These are phyloP conservation scores for Didymella pomorum DNA, from an alignment of 2,329 filamentous ascomycete species.

Conservation along the genomic window DNA sequence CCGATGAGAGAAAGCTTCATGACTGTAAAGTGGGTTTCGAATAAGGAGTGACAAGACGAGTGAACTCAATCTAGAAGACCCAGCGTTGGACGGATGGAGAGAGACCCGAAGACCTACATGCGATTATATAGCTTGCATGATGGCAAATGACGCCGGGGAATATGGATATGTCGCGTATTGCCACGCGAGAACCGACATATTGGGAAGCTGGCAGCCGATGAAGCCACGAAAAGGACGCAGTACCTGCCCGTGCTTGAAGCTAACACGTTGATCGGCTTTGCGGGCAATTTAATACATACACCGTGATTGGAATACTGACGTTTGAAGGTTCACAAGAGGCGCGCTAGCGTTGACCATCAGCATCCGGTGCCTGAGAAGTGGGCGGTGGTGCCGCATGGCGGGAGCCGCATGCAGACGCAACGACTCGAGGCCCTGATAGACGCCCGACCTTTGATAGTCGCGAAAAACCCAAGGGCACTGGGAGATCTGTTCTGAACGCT, in stretches of 20 bases:
- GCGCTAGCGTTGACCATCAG: neutral
- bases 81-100: neutral
- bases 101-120: neutral
- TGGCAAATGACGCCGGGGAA: neutral
- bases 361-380: neutral
- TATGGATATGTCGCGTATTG: neutral
- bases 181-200: neutral
- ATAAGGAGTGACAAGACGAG: neutral
- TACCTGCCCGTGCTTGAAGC: neutral
- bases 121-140: neutral
- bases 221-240: neutral
- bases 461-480: neutral
- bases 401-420: neutral
- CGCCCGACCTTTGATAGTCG: neutral
- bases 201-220: neutral
- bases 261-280: neutral
- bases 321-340: neutral
- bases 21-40: neutral
- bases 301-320: neutral
- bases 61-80: neutral
- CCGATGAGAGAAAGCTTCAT: slow-evolving; percentile 24
- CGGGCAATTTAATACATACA: neutral
- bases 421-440: neutral
- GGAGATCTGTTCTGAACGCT: neutral
- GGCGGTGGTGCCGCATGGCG: neutral